Base-by-base conservation (phyloP, 352 stramenopile species). In the Chrysophaeum taylorii region DNA sequence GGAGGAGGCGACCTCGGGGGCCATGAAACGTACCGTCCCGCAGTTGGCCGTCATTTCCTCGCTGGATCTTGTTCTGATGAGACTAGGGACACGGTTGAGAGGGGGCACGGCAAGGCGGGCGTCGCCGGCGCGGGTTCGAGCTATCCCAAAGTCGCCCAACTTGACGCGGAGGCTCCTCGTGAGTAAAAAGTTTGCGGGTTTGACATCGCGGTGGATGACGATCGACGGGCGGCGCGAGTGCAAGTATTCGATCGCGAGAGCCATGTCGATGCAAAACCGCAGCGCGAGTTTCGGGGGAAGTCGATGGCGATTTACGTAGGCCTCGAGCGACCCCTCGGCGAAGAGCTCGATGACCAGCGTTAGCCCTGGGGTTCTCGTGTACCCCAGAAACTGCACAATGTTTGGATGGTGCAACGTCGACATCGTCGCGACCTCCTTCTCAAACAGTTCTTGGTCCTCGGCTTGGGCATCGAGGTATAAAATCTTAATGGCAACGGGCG, bases 11-110 rank as follows among this genome's bases (percentile, higher is more conserved):
- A 66, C 57, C 36, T 66, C 57, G 9, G 57, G 57, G 14, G 57
- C 57, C 57, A 66, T 66, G 57, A 66, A 66, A 18, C 57, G 57
- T 7, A n/a, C 57, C 57, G 57, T 66, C 33, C 57, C 57, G 57
- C 57, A 66, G 33, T 66, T 45, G 1, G 57, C 7, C 16, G 57
- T 66, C 12, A 66, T 31, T 2, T 66, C n/a, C n/a, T n/a, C n/a
- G n/a, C n/a, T n/a, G n/a, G n/a, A n/a, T n/a, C n/a, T n/a, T n/a
- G n/a, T n/a, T n/a, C n/a, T n/a, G n/a, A n/a, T n/a, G n/a, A n/a
- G n/a, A n/a, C n/a, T n/a, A n/a, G n/a, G n/a, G n/a, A n/a, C n/a
- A n/a, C n/a, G n/a, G n/a, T n/a, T n/a, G n/a, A n/a, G n/a, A n/a
- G n/a, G n/a, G n/a, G n/a, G 39, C 39, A 21, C 12, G 39, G 39